Base-by-base conservation (phyloP, 805 yeast species). In the Maudiozyma pseudohumilis region DNA sequence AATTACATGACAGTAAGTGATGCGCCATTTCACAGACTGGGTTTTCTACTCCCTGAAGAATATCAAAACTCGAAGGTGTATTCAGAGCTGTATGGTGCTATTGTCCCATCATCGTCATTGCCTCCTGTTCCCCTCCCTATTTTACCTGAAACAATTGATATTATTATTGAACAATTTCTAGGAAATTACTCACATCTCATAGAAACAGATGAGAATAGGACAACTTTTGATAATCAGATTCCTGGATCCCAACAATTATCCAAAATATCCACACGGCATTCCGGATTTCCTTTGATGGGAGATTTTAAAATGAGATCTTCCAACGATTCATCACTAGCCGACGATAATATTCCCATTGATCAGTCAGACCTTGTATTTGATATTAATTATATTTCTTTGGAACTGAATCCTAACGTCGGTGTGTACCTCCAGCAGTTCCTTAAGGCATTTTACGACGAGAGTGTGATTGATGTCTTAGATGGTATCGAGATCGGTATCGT, bases 1-100 rank as follows among this genome's bases (percentile, higher is more conserved):
- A 64, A 65, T 2, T 94, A 83, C 55, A 59, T 88, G 2, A 61
- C 72, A 15, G 45, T 64, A 6, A 82, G 85, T 48, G 98, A 92
- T 64, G 81, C 83, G 0, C 86, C 95, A 0, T 86, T 75, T 44
- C 92, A 85, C 47, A 61, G 98, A 39, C 65, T 77, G 16, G 79
- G 92, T 0, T 88, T 86, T 53, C 56, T 89, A 21, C 55, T 89
- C 7, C 69, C 72, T 3, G 68, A 66, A 6, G 66, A 68, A 11
- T 60, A 62, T 11, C 70, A 78, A 38, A 70, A 69, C 34, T 55
- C 60, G 0, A 48, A 48, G 16, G 29, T 45, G 1, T 83, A 78
- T 46, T 58, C 65, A n/a, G 64, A 65, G 5, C 64, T 67, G 0
- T 68, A 59, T 43, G 77, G 79, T 0, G 61, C 72, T 5, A 70